phyloP scores from a whole-genome alignment of 768 basidiomycete genomes.

The Rhodosporidiobolus sp. region DNA sequence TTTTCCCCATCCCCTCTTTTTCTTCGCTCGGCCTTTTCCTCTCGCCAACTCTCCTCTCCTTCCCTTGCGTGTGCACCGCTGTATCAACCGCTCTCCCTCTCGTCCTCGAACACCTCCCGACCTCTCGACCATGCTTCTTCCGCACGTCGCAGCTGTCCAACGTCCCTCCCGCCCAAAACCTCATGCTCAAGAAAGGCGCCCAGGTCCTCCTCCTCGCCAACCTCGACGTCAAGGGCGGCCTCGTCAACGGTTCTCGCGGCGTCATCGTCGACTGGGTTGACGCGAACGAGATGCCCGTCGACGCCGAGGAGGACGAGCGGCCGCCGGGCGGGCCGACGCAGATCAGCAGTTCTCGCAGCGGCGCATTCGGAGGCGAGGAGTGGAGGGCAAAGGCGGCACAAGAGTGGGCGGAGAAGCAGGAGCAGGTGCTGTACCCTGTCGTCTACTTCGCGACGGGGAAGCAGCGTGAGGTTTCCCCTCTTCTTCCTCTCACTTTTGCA shows the following conservation, averaged over 20 bases:
- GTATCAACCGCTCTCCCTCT: no score
- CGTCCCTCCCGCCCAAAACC: conserved; percentile 46
- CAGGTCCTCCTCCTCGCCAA: conserved; percentile 54
- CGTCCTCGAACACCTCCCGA: no score
- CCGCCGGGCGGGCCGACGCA: background rate
- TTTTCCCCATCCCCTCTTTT: no score
- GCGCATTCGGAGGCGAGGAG: conserved; percentile 29
- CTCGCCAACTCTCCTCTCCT: no score
- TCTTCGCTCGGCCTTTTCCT: no score
- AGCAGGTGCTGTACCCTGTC: conserved; percentile 18
- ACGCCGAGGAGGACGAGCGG: background rate
- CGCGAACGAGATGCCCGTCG: conserved; percentile 8
- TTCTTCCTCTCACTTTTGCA: background rate
- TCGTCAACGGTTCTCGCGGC: conserved; percentile 38
- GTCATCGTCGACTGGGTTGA: conserved; percentile 39
- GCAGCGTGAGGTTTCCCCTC: conserved; percentile 9
- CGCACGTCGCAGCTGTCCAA: conserved; percentile 36
- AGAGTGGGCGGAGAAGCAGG: conserved; percentile 27
- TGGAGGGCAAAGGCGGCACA: conserved; percentile 32
- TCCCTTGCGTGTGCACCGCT: no score
- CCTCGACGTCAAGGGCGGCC: conserved; percentile 37
- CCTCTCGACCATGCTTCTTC: no score
- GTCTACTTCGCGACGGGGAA: conserved; percentile 33
- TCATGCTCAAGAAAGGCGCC: conserved; percentile 48
- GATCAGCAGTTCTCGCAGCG: background rate